Conservation (phyloP, 139 green algal genomes). For the Closterium sp. region DNA sequence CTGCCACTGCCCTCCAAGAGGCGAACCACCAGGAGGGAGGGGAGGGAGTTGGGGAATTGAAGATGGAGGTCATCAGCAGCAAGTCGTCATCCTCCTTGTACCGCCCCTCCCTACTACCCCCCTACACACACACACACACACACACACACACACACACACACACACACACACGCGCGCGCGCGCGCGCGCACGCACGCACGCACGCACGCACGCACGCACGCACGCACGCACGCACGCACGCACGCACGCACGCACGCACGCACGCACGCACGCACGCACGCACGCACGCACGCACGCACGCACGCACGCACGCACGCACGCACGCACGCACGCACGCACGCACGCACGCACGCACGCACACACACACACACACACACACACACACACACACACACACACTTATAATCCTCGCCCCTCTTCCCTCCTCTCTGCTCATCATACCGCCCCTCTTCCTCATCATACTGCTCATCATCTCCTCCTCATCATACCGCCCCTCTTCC, state of each 20-base stretch:
- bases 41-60: background rate
- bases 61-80: background rate
- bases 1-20: background rate
- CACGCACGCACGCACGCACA: slow-evolving; percentile 4
- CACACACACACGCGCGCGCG: background rate
- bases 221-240: slow-evolving; percentile 3
- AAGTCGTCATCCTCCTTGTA: too few species aligned
- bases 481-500: background rate
- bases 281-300: slow-evolving; percentile 11
- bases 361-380: slow-evolving; percentile 5
- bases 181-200: background rate
- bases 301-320: slow-evolving; percentile 10
- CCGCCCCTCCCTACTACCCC: too few species aligned
- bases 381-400: slow-evolving; percentile 2
- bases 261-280: slow-evolving; percentile 7
- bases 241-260: slow-evolving; percentile 5
- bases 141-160: background rate
- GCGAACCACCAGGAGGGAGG: background rate
- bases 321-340: slow-evolving; percentile 5
- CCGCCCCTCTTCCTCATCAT: too few species aligned
- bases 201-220: background rate
- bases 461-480: background rate
- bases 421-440: too few species aligned
- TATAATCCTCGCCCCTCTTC: background rate
- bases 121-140: background rate